phyloP scores from a whole-genome alignment of 306 rosid genomes.

The Inga laurina region DNA sequence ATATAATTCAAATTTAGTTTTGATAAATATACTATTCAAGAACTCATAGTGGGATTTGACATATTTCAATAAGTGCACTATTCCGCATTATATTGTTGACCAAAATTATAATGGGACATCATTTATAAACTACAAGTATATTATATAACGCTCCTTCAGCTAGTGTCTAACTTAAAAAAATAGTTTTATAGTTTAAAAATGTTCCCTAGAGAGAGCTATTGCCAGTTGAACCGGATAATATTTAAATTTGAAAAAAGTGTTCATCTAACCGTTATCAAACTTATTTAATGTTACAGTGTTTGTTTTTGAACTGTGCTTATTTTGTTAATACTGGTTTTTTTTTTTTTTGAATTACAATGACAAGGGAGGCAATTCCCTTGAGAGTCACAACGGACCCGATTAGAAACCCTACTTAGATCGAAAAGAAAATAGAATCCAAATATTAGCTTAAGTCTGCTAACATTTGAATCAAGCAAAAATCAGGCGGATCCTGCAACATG shows the following conservation, averaged over 20 bases:
- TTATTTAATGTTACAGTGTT: neutral
- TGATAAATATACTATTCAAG: neutral
- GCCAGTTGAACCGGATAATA: too few relatives aligned
- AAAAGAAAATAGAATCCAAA: too few relatives aligned
- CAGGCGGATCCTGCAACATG: too few relatives aligned
- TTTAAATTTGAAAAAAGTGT: too few relatives aligned
- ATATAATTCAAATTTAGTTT: neutral
- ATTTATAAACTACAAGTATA: neutral
- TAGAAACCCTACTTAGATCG: too few relatives aligned
- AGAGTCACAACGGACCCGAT: too few relatives aligned
- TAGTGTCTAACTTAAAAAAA: neutral
- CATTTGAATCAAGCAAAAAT: too few relatives aligned
- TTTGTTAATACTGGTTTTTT: neutral
- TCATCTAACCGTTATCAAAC: neutral
- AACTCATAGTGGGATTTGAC: neutral
- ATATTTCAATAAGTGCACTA: neutral
- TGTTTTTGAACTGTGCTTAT: neutral
- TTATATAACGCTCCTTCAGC: neutral
- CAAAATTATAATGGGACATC: neutral
- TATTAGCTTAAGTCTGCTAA: too few relatives aligned
- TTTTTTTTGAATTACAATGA: too few relatives aligned
- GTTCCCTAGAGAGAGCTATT: too few relatives aligned
- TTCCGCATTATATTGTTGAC: neutral
- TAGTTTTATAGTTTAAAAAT: neutral
- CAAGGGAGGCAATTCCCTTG: too few relatives aligned